Conservation (phyloP, 345 rosid genomes). For the Sonneratia caseolaris region DNA sequence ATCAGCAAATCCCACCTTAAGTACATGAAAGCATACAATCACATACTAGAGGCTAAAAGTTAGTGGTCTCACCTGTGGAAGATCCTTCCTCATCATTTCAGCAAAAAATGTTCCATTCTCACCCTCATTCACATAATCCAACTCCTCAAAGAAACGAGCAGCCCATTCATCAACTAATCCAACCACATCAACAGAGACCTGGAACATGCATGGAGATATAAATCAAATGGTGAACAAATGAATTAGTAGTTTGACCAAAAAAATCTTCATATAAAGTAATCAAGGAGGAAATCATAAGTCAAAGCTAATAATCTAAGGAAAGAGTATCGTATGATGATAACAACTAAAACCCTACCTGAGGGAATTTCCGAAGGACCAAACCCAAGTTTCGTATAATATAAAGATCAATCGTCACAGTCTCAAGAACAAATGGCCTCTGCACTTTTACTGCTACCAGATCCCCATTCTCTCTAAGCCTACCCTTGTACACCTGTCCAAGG, state of each 20-base stretch:
- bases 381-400: slow-evolving; percentile 78
- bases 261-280: neutral
- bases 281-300: neutral
- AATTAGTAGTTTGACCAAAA: neutral
- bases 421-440: slow-evolving; percentile 94
- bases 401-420: slow-evolving; percentile 91
- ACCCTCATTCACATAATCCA: slow-evolving; percentile 94
- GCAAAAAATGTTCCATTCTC: slow-evolving; percentile 83
- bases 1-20: neutral
- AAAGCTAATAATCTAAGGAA: neutral
- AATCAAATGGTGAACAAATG: neutral
- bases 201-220: slow-evolving; percentile 2
- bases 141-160: slow-evolving; percentile 93
- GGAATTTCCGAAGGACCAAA: slow-evolving; percentile 71
- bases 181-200: slow-evolving; percentile 88
- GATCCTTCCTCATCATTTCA: slow-evolving; percentile 95
- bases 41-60: neutral
- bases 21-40: neutral
- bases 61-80: slow-evolving; percentile 72
- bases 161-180: slow-evolving; percentile 99
- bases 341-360: slow-evolving; percentile 53
- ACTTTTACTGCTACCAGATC: slow-evolving; percentile 94
- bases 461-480: slow-evolving; percentile 77
- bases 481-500: slow-evolving; percentile 93
- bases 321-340: neutral